phyloP scores from a whole-genome alignment of 768 basidiomycete species.

The Termitomyces sp. region DNA sequence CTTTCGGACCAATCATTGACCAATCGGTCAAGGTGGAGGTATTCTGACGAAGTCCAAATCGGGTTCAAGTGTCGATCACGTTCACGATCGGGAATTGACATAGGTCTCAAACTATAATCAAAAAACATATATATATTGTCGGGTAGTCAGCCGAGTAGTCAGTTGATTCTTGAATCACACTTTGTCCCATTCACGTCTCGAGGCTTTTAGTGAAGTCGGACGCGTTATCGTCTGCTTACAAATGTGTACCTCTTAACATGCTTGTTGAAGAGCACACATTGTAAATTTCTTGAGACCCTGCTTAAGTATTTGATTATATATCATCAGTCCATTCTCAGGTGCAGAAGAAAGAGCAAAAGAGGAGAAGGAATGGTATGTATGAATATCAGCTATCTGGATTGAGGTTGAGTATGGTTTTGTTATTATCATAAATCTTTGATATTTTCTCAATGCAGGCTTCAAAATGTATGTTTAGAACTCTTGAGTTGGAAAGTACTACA shows the following conservation, averaged over 20 bases:
- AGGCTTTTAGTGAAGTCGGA: too few species aligned
- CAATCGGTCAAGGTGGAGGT: too few species aligned
- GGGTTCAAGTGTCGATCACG: too few species aligned
- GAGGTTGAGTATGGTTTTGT: conserved; percentile 25
- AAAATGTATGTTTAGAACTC: conserved; percentile 12
- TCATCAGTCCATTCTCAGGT: conserved; percentile 17
- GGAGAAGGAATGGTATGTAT: conserved; percentile 18
- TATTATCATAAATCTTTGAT: conserved; percentile 13
- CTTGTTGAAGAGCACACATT: conserved; percentile 4
- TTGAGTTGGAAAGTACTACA: conserved; percentile 20
- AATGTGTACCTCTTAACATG: background rate
- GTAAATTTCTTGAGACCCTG: conserved; percentile 22
- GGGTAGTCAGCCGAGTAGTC: too few species aligned
- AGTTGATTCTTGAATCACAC: too few species aligned
- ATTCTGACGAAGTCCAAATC: too few species aligned
- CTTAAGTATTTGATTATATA: conserved; percentile 14
- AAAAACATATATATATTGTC: too few species aligned
- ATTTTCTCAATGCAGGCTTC: conserved; percentile 18
- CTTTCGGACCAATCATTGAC: too few species aligned
- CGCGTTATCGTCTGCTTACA: too few species aligned
- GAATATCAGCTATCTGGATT: conserved; percentile 17
- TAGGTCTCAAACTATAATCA: too few species aligned
- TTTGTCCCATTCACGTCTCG: too few species aligned
- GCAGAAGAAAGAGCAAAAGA: conserved; percentile 11
- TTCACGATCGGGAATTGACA: too few species aligned